Conservation (phyloP, 768 basidiomycete genomes). For the Naganishia kalamii region DNA sequence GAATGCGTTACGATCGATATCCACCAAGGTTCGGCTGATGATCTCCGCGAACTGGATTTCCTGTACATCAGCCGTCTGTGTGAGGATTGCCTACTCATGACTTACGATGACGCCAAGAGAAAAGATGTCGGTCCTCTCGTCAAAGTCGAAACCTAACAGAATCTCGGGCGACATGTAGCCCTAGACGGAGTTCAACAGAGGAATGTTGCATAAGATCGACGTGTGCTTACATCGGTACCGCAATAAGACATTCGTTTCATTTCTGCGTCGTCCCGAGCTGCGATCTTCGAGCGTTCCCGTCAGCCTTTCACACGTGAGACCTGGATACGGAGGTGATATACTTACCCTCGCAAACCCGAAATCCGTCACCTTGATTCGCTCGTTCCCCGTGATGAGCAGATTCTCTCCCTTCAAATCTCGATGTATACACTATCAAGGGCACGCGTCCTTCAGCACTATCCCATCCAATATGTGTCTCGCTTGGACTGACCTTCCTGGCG, state of each 20-base stretch:
- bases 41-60: conserved; percentile 77
- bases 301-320: background rate
- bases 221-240: conserved; percentile 45
- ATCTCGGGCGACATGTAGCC: conserved; percentile 98
- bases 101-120: conserved; percentile 58
- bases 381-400: conserved; percentile 86
- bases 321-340: background rate
- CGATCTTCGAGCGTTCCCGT: conserved; percentile 51
- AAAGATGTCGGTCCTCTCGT: conserved; percentile 88
- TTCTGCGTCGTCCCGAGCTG: conserved; percentile 85
- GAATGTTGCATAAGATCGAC: background rate
- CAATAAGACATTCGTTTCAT: conserved; percentile 49
- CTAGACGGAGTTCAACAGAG: conserved; percentile 11
- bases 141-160: conserved; percentile 80
- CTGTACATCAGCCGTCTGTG: conserved; percentile 11
- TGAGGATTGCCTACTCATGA: conserved; percentile 6
- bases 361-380: conserved; percentile 94
- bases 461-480: background rate
- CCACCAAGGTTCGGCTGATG: conserved; percentile 72
- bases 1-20: conserved; percentile 56
- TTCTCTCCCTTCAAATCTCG: conserved; percentile 95
- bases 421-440: conserved; percentile 49
- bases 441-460: too few species aligned
- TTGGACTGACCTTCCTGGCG: conserved; percentile 59
- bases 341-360: conserved; percentile 78